Conservation (phyloP, 1,284 basidiomycete genomes). For the Inonotus obliquus region DNA sequence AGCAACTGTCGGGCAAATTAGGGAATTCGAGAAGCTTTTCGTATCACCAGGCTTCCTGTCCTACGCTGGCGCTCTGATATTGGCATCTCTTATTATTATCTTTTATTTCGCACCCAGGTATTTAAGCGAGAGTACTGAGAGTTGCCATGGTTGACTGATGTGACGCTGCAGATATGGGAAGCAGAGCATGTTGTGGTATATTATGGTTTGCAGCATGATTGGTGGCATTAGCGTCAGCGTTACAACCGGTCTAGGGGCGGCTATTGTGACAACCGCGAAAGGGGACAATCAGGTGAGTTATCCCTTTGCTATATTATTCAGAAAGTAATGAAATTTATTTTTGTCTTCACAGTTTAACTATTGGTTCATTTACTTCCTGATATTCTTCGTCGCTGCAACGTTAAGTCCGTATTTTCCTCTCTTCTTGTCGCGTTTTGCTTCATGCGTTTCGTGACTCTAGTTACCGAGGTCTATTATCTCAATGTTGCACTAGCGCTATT, state of each 20-base stretch:
- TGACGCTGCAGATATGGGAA: slow-evolving; percentile 44
- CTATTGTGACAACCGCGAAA: slow-evolving; percentile 58
- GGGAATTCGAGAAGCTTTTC: slow-evolving; percentile 55
- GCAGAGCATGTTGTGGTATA: slow-evolving; percentile 62
- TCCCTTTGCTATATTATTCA: neutral
- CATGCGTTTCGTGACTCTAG: slow-evolving; percentile 15
- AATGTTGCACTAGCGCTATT: slow-evolving; percentile 69
- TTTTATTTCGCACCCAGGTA: slow-evolving; percentile 41
- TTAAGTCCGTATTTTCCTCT: slow-evolving; percentile 28
- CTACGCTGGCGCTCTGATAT: slow-evolving; percentile 43
- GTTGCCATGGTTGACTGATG: neutral
- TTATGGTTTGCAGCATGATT: slow-evolving; percentile 59
- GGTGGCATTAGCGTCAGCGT: slow-evolving; percentile 66
- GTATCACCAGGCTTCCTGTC: slow-evolving; percentile 58
- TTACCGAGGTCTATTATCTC: slow-evolving; percentile 61
- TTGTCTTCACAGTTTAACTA: slow-evolving; percentile 39
- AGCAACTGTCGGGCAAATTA: slow-evolving; percentile 53
- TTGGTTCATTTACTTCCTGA: slow-evolving; percentile 56
- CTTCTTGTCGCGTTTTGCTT: neutral
- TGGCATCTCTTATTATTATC: slow-evolving; percentile 32
- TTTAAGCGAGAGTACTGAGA: neutral
- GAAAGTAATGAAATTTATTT: neutral
- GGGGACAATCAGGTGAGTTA: slow-evolving; percentile 38
- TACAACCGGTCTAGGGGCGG: slow-evolving; percentile 60
- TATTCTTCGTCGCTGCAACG: slow-evolving; percentile 53